These are phyloP conservation scores for Escallonia rubra DNA, from an alignment of 129 eudicot species.

Conservation along the genomic window DNA sequence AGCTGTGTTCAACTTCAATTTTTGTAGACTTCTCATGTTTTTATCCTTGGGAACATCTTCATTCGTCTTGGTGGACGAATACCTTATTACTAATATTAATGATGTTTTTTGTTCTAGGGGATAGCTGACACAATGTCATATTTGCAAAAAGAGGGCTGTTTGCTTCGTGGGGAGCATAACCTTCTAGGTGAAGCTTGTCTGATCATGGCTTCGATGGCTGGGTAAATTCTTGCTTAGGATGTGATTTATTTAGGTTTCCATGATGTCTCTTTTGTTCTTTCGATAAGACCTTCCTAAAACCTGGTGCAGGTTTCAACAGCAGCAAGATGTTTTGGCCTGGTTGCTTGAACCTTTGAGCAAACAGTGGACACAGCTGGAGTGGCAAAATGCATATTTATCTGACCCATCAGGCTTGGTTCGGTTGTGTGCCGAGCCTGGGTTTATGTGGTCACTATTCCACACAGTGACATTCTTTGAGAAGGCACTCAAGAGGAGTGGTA, in stretches of 20 bases:
- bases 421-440: constrained; percentile 66
- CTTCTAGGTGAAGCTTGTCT: constrained; percentile 90
- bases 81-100: background rate
- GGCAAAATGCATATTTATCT: constrained; percentile 88
- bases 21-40: background rate
- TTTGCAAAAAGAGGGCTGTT: constrained; percentile 75
- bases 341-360: constrained; percentile 94
- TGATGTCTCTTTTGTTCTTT: no score
- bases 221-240: constrained; percentile 38
- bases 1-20: no score
- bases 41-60: background rate
- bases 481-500: constrained; percentile 92
- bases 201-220: constrained; percentile 84
- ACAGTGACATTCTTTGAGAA: constrained; percentile 94
- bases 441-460: constrained; percentile 97
- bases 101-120: constrained; percentile 39
- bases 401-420: constrained; percentile 75
- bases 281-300: background rate
- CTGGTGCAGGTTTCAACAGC: constrained; percentile 72
- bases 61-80: background rate
- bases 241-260: background rate
- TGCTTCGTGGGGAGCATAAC: constrained; percentile 93
- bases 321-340: constrained; percentile 95
- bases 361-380: constrained; percentile 85
- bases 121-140: constrained; percentile 83